Evolutionary conservation across 495 filamentous ascomycete species (phyloP).

Genomic region (Penicillium bovifimosum): DNA sequence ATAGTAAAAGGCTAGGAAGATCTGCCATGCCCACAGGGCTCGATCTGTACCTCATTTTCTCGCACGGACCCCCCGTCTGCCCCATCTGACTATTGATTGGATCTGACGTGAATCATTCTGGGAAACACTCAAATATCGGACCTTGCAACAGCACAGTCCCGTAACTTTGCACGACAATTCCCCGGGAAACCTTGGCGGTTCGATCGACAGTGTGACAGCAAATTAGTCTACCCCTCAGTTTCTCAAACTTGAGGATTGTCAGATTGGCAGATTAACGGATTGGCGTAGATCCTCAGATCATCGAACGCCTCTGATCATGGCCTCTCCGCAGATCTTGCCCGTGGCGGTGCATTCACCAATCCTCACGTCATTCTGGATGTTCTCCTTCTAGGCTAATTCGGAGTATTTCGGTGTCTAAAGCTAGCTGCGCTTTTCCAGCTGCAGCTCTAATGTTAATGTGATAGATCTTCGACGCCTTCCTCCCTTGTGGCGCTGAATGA

Average conservation of each 20-base stretch:
- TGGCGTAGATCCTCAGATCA: slow-evolving; percentile 16
- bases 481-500: slow-evolving; percentile 13
- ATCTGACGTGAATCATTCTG: slow-evolving; percentile 29
- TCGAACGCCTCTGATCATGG: not conserved
- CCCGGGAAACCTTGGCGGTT: slow-evolving; percentile 1
- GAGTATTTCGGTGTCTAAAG: slow-evolving; percentile 16
- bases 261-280: not conserved
- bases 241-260: not conserved
- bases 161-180: not conserved
- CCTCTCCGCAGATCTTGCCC: slow-evolving; percentile 2
- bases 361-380: slow-evolving; percentile 4
- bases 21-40: slow-evolving; percentile 16
- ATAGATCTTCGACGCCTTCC: slow-evolving; percentile 8
- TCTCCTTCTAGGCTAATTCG: slow-evolving; percentile 5
- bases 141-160: not conserved
- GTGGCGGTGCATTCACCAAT: not conserved
- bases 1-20: slow-evolving; percentile 1
- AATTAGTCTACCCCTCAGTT: not conserved
- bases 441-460: slow-evolving; percentile 16
- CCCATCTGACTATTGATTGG: slow-evolving; percentile 28
- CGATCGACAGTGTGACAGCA: slow-evolving; percentile 1
- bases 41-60: slow-evolving; percentile 18
- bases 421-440: slow-evolving; percentile 1
- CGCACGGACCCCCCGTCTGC: slow-evolving; percentile 24
- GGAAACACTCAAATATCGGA: slow-evolving; percentile 31